phyloP scores from a whole-genome alignment of 2,329 filamentous ascomycete genomes.

The Metarhizium rileyi region DNA sequence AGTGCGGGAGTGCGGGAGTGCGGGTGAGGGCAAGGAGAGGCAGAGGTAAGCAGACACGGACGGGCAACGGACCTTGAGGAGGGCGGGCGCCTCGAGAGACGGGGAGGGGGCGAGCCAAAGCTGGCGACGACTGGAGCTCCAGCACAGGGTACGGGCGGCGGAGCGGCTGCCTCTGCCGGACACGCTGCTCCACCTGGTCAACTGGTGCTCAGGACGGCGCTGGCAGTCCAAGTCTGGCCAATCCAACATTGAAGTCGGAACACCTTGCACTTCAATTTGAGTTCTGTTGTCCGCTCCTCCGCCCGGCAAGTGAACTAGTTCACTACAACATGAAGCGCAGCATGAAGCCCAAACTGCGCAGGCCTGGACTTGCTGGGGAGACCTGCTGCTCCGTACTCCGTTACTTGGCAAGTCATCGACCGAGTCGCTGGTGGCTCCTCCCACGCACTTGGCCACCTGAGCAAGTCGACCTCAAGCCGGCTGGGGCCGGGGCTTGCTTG shows the following conservation, averaged over 20 bases:
- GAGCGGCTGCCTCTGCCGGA: conserved; percentile 7
- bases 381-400: too few relatives aligned
- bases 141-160: conserved; percentile 8
- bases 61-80: conserved; percentile 7
- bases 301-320: too few relatives aligned
- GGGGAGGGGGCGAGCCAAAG: conserved; percentile 3
- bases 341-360: too few relatives aligned
- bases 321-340: too few relatives aligned
- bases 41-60: conserved; percentile 7
- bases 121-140: neutral
- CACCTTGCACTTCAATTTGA: too few relatives aligned
- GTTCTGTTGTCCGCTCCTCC: too few relatives aligned
- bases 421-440: too few relatives aligned
- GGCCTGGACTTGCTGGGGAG: too few relatives aligned
- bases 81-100: conserved; percentile 5
- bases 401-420: neutral
- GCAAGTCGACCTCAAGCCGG: neutral
- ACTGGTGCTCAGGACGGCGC: neutral
- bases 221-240: too few relatives aligned
- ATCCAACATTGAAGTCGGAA: too few relatives aligned
- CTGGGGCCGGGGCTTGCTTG: neutral
- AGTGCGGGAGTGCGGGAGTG: conserved; percentile 3
- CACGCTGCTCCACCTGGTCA: conserved; percentile 1
- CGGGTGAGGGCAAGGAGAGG: conserved; percentile 4
- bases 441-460: too few relatives aligned